phyloP scores from a whole-genome alignment of 192 early-diverging fungal species.

The Chytriomyces sp. region DNA sequence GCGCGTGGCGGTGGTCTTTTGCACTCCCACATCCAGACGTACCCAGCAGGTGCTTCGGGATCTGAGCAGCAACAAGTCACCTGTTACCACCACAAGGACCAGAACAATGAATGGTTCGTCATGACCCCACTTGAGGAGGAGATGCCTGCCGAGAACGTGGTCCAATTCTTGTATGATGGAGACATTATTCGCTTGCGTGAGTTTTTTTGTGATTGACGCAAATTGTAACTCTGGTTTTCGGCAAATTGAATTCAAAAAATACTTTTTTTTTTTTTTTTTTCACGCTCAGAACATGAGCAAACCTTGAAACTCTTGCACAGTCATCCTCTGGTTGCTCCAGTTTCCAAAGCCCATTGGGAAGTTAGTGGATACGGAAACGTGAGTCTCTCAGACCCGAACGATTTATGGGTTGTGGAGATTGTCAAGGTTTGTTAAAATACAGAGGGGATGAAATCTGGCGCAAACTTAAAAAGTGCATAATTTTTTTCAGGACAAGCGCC shows the following conservation, averaged over 20 bases:
- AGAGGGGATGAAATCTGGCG: too few relatives aligned
- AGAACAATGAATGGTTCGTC: slow-evolving; percentile 90
- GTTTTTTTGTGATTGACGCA: neutral
- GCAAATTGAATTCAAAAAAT: neutral
- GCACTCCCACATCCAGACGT: slow-evolving; percentile 91
- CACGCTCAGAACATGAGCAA: slow-evolving; percentile 56
- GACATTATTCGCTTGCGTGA: slow-evolving; percentile 76
- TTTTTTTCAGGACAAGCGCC: slow-evolving; percentile 32
- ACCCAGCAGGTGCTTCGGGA: slow-evolving; percentile 63
- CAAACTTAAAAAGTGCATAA: too few relatives aligned
- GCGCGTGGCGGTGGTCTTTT: slow-evolving; percentile 85
- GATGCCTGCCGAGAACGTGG: slow-evolving; percentile 28
- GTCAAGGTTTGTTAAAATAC: slow-evolving; percentile 48
- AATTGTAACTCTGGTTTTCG: neutral
- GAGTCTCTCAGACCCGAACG: slow-evolving; percentile 76
- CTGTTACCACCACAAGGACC: slow-evolving; percentile 90
- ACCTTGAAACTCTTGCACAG: slow-evolving; percentile 85
- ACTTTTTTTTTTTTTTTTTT: slow-evolving; percentile 14
- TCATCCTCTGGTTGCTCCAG: slow-evolving; percentile 76
- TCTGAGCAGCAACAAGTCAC: slow-evolving; percentile 98
- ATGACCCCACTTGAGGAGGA: slow-evolving; percentile 60
- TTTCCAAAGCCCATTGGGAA: slow-evolving; percentile 80
- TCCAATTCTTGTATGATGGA: slow-evolving; percentile 76
- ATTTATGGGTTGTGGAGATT: slow-evolving; percentile 89
- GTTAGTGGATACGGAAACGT: slow-evolving; percentile 87